phyloP scores from a whole-genome alignment of 352 stramenopile genomes.

The Pilasporangium apinafurcum region DNA sequence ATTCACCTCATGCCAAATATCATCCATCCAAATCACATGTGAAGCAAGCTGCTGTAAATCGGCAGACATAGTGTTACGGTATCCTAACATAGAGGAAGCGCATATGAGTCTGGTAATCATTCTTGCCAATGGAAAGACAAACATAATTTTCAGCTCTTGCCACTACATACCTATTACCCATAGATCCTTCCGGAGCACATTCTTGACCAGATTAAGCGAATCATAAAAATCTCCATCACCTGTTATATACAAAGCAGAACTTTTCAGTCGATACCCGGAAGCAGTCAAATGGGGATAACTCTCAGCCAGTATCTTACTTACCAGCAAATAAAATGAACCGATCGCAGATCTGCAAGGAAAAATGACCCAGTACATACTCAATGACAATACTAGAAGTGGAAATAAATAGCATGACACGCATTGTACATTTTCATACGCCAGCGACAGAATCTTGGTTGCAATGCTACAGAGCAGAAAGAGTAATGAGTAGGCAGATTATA shows the following conservation, averaged over 20 bases:
- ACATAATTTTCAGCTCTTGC: not conserved
- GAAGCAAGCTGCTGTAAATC: slow-evolving; percentile 76
- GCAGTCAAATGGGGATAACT: not conserved
- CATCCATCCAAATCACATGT: slow-evolving; percentile 67
- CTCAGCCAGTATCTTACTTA: too few relatives aligned
- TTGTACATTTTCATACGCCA: slow-evolving; percentile 78
- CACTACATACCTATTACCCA: slow-evolving; percentile 70
- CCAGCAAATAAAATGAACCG: slow-evolving; percentile 79
- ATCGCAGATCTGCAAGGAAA: slow-evolving; percentile 51
- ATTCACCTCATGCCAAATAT: slow-evolving; percentile 53
- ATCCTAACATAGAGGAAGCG: slow-evolving; percentile 26
- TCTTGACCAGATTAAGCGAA: slow-evolving; percentile 73
- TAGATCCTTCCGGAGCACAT: slow-evolving; percentile 77
- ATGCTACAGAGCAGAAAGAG: slow-evolving; percentile 31
- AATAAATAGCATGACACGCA: not conserved
- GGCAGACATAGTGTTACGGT: slow-evolving; percentile 59
- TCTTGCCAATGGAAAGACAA: too few relatives aligned
- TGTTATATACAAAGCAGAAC: slow-evolving; percentile 14
- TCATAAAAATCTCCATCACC: slow-evolving; percentile 86
- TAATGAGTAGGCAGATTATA: not conserved
- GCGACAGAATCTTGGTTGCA: slow-evolving; percentile 79
- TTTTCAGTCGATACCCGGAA: not conserved
- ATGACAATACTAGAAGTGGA: not conserved
- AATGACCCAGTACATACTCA: slow-evolving; percentile 4
- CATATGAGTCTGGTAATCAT: not conserved